Base-by-base conservation (phyloP, 2,329 filamentous ascomycete species). In the Cadophora gregata region DNA sequence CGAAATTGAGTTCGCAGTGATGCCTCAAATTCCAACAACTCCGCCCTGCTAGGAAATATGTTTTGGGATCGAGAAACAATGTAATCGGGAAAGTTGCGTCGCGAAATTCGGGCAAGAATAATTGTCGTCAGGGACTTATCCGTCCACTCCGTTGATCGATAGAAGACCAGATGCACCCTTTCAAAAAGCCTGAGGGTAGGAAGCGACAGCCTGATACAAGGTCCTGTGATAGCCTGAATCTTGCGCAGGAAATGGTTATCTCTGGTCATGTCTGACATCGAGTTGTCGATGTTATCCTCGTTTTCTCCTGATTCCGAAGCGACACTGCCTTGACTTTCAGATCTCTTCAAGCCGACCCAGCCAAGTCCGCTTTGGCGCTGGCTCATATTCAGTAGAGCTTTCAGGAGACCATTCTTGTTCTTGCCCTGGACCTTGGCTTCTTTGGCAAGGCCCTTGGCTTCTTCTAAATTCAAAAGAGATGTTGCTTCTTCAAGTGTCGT, bases 101-200 rank as follows among this genome's bases (percentile, higher is more conserved):
- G 86, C 1, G 94, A 92, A 65, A 97, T 97, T 70, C 95, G 94
- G 8, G 96, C 93, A 5, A 99, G 84, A 53, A 99, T 97, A 63
- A 98, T 95, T 0, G 94, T 95, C 1, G 93, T 98, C 16, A 99
- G 82, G 1, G 95, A 97, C 78, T 97, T 98, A 74, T 98, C 95
- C 0, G 94, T 97, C 96, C 96, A 99, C 77, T 97, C 92, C 0
- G 93, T 96, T 10, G 94, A 97, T 66, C 95, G 86, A 78, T 98
- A 98, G 78, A 97, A 99, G 31, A 99, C 93, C 2, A 99, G 81
- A 79, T 98, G 96, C 0, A 98, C 93, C 29, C 96, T 88, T 78
- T 97, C 93, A 74, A 99, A 99, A 0, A 99, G 85, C 74, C 89
- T 93, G 69, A 93, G 86, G 0, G 90, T 85, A 0, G 86, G 80